Conservation (phyloP, 192 early-diverging fungal species). For the Backusella macrospora region DNA sequence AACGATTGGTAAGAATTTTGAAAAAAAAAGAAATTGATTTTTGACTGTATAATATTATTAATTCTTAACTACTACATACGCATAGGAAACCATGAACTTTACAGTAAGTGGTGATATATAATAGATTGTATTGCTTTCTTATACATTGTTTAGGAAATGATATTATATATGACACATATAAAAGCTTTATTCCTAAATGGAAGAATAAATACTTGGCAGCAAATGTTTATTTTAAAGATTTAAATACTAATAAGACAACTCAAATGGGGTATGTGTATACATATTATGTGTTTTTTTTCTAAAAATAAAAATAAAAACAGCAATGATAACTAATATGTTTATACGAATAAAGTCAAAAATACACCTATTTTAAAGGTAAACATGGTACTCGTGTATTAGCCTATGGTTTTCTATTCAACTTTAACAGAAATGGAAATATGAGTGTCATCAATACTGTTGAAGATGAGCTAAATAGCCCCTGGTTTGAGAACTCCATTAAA, state of each 20-base stretch:
- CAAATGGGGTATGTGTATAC: conserved; percentile 39
- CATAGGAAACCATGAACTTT: conserved; percentile 47
- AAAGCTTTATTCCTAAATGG: conserved; percentile 37
- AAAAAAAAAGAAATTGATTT: background rate
- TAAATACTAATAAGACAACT: conserved; percentile 44
- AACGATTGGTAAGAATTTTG: conserved; percentile 28
- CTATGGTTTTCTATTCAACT: conserved; percentile 56
- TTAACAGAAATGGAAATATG: conserved; percentile 39
- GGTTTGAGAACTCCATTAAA: conserved; percentile 55
- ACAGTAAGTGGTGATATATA: background rate
- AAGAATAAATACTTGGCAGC: conserved; percentile 37
- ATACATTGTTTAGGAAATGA: conserved; percentile 27
- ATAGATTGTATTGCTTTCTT: background rate
- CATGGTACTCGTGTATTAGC: conserved; percentile 53
- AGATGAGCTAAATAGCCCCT: conserved; percentile 48
- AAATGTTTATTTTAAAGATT: conserved; percentile 40
- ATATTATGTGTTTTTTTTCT: background rate
- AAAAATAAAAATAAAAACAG: background rate
- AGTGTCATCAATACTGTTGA: conserved; percentile 43
- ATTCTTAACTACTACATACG: background rate
- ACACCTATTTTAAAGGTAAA: conserved; percentile 40
- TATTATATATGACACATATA: conserved; percentile 25
- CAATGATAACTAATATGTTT: background rate
- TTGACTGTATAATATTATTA: background rate
- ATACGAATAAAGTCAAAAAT: conserved; percentile 20